These are phyloP conservation scores for Schoenoplectus tabernaemontani DNA, from an alignment of 202 grass and related monocot genomes.

Conservation along the genomic window DNA sequence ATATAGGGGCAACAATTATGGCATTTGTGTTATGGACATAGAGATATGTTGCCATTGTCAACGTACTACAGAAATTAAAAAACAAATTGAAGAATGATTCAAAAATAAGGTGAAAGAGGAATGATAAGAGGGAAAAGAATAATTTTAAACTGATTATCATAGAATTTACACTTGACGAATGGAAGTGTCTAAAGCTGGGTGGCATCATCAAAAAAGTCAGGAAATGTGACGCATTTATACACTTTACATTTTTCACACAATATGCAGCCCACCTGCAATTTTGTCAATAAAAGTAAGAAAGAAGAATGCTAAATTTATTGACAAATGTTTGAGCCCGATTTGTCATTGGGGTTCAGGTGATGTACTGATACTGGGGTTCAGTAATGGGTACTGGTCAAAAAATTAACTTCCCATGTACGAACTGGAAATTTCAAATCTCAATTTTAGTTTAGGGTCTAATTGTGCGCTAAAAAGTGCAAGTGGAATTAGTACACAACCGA, in stretches of 20 bases:
- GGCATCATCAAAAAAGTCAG: constrained; percentile 43
- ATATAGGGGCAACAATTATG: no score
- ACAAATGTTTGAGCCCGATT: background rate
- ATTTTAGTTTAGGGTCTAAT: background rate
- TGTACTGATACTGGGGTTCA: background rate
- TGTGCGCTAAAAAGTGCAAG: background rate
- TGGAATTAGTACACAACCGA: background rate
- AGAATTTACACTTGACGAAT: constrained; percentile 8
- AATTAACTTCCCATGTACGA: background rate
- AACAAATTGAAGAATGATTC: background rate
- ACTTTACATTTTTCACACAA: constrained; percentile 92
- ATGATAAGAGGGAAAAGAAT: background rate
- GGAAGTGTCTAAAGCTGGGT: constrained; percentile 17
- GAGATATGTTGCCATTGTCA: background rate
- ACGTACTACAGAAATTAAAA: background rate
- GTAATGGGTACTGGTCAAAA: background rate
- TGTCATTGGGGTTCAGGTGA: background rate
- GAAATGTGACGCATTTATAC: constrained; percentile 82
- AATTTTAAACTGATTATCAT: background rate
- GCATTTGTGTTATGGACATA: background rate
- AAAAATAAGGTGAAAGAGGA: background rate
- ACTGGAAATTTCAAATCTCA: background rate
- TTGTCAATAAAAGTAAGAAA: background rate
- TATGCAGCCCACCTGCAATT: constrained; percentile 57
- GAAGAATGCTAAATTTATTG: background rate